phyloP scores from a whole-genome alignment of 306 rosid species.

The Cucurbita moschata region DNA sequence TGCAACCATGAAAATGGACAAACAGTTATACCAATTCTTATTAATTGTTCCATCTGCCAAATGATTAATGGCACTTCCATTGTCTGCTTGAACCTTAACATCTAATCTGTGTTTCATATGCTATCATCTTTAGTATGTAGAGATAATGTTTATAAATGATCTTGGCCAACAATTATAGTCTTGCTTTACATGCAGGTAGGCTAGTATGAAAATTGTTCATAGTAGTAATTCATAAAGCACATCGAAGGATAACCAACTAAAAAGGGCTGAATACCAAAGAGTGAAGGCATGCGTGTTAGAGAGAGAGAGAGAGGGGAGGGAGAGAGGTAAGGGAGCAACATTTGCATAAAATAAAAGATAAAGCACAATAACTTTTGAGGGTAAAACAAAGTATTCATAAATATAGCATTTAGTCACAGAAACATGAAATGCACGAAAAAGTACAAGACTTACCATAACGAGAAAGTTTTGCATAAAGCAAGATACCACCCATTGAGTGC shows the following conservation, averaged over 20 bases:
- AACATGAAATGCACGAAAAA: slow-evolving; percentile 3
- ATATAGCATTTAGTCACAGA: neutral
- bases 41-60: neutral
- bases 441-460: slow-evolving; percentile 49
- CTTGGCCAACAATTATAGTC: neutral
- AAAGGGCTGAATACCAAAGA: neutral
- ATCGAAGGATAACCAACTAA: neutral
- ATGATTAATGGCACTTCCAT: neutral
- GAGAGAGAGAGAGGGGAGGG: neutral
- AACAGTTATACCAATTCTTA: neutral
- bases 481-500: slow-evolving; percentile 98
- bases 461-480: slow-evolving; percentile 80
- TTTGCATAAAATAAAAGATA: neutral
- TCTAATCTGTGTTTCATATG: neutral
- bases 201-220: neutral
- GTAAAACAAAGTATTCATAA: neutral
- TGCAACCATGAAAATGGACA: neutral
- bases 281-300: neutral
- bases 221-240: neutral
- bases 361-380: neutral
- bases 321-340: neutral
- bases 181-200: neutral
- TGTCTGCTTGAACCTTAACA: neutral
- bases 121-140: neutral
- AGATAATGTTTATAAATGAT: neutral